Base-by-base conservation (phyloP, 129 eudicot genomes). In the Mikania micrantha region DNA sequence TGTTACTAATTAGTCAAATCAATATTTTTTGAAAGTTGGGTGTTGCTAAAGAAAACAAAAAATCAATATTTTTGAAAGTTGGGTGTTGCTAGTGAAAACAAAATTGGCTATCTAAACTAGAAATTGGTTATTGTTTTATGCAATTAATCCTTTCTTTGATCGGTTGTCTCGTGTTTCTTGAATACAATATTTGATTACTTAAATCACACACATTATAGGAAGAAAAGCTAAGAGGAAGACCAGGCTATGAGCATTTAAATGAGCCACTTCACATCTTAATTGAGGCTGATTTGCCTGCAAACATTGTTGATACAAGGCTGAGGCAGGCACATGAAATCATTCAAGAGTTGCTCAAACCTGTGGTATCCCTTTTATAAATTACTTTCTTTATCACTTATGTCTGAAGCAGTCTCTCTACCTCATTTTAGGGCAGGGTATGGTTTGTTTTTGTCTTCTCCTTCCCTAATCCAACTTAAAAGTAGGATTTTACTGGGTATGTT, bases 271-370 rank as follows among this genome's bases (percentile, higher is more conserved):
- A 88, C 69, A 85, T 88, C 54, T 82, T 88, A 72, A 81, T 88
- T 8, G 95, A 88, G 78, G 95, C 95, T 35, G 95, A 88, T 73
- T 82, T 88, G 57, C 90, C 95, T 35, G 88, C 91, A 32, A 85
- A 67, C 36, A 73, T 88, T 25, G 95, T 88, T 65, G 91, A 88
- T 42, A 53, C 85, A 8, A 85, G 82, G 77, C 79, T 88, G 50
- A 77, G 88, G 49, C 95, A 85, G 50, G 91, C 95, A 1, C 87
- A 88, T 22, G 95, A 85, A 69, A 88, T 85, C 20, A 77, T 88
- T 50, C 86, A 85, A 76, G 95, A 88, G 50, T 73, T 88, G 75
- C 91, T 88, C n/a, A 88, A 88, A 80, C 98, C 98, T 5, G 98
- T 91, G 98, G 98, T 91, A 91, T 29, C 13, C 62, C 61, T 78